Percentiles rank a stretch among this genome's conserved stretches.
Conservation (phyloP, 1,284 basidiomycete genomes). For the Cryptococcus sp. region DNA sequence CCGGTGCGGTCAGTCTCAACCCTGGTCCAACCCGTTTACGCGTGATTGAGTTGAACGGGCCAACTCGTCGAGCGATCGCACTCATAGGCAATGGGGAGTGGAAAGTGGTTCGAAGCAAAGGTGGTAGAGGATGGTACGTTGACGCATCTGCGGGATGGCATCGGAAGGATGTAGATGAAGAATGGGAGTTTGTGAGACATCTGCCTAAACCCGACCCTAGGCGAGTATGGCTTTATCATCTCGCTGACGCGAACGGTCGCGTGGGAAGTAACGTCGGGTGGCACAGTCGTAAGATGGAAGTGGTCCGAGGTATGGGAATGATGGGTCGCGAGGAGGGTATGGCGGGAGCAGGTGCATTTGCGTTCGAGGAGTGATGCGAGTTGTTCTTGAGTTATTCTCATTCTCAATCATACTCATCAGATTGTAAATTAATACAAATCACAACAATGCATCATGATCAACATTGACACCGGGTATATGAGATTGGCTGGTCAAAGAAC, state of each 20-base stretch:
- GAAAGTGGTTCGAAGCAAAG: constrained; percentile 86
- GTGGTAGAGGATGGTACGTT: constrained; percentile 93
- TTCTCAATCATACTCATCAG: too few species aligned
- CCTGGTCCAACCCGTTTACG: constrained; percentile 72
- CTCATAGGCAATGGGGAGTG: constrained; percentile 66
- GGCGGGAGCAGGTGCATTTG: constrained; percentile 90
- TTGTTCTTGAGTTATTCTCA: too few species aligned
- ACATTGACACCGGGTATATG: too few species aligned
- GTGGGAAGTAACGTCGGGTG: constrained; percentile 89
- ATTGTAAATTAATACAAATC: too few species aligned
- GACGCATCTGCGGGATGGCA: constrained; percentile 80
- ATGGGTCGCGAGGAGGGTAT: constrained; percentile 87
- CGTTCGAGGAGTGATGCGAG: constrained; percentile 65
- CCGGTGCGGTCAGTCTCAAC: constrained; percentile 47
- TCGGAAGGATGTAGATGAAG: not conserved
- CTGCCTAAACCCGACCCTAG: constrained; percentile 61
- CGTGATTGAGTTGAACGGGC: constrained; percentile 82
- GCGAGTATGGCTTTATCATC: constrained; percentile 65
- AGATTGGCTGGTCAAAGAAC: too few species aligned
- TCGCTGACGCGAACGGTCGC: constrained; percentile 82
- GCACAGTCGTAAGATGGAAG: constrained; percentile 97
- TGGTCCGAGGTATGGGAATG: constrained; percentile 85
- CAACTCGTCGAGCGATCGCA: constrained; percentile 62
- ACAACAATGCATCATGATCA: too few species aligned
- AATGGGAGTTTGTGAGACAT: constrained; percentile 41